A percentile compares a stretch with the other conserved stretches of the same genome.
These are phyloP conservation scores for Dioszegia aurantiaca DNA, from an alignment of 768 basidiomycete species.

Conservation along the genomic window DNA sequence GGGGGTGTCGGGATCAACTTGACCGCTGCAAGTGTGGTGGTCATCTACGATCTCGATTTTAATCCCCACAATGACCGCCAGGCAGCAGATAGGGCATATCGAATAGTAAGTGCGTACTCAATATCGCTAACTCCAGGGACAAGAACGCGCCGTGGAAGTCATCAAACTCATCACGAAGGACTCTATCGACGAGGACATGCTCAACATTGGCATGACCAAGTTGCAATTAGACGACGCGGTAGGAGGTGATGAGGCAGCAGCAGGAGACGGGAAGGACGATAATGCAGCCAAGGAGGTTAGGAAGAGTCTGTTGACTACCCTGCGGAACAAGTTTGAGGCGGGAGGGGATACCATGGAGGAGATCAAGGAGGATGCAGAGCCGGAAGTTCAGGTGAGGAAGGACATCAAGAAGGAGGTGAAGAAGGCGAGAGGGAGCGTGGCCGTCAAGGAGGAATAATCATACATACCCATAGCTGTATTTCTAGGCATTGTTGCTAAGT, in stretches of 20 bases:
- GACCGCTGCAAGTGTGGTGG: constrained; percentile 90
- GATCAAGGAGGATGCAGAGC: constrained; percentile 2
- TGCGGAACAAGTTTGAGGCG: constrained; percentile 74
- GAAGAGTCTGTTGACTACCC: constrained; percentile 75
- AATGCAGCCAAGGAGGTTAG: constrained; percentile 77
- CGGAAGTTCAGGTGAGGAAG: constrained; percentile 6
- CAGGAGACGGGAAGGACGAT: constrained; percentile 59
- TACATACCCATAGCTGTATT: background rate
- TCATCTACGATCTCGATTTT: constrained; percentile 94
- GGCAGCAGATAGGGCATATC: constrained; percentile 94
- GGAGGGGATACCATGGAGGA: constrained; percentile 8
- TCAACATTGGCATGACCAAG: constrained; percentile 82
- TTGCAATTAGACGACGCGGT: constrained; percentile 90
- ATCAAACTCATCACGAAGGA: constrained; percentile 87
- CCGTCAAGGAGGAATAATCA: constrained; percentile 9
- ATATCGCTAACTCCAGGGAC: constrained; percentile 30
- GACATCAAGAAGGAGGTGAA: constrained; percentile 21
- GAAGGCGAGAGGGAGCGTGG: constrained; percentile 31
- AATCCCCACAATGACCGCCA: constrained; percentile 91
- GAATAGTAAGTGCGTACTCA: constrained; percentile 60
- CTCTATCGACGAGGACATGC: constrained; percentile 96
- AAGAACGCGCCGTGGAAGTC: constrained; percentile 77
- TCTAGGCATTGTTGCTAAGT: background rate
- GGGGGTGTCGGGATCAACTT: constrained; percentile 72
- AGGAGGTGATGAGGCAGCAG: constrained; percentile 66